Percentiles rank a stretch among this genome's conserved stretches.
Evolutionary conservation across 164 flowering plant genomes (phyloP).

Genomic region (Piper betle): DNA sequence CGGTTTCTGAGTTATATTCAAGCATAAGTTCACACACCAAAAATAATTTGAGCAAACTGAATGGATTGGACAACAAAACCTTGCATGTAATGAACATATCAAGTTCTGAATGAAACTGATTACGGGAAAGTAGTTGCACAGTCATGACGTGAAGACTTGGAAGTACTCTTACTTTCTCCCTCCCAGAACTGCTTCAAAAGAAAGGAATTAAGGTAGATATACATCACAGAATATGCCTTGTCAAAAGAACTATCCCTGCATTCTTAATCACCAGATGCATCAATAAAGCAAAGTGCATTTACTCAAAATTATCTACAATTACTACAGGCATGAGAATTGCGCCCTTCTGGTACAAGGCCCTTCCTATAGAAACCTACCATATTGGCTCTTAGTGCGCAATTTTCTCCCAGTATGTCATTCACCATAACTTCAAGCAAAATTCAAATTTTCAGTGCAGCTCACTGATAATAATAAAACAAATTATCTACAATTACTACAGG

Average conservation of each 20-base stretch:
- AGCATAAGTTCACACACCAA: neutral
- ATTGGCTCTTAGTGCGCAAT: too few relatives aligned
- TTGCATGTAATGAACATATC: constrained; percentile 62
- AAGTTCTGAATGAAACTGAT: constrained; percentile 65
- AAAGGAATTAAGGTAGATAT: neutral
- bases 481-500: too few relatives aligned
- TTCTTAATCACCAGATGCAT: too few relatives aligned
- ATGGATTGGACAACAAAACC: constrained; percentile 23
- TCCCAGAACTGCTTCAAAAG: constrained; percentile 41
- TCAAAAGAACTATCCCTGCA: too few relatives aligned
- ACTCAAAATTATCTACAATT: too few relatives aligned
- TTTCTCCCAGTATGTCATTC: neutral
- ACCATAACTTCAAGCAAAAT: neutral
- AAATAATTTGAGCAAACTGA: neutral
- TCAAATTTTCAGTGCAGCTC: too few relatives aligned
- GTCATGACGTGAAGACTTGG: constrained; percentile 66
- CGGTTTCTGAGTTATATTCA: too few relatives aligned
- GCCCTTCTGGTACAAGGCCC: too few relatives aligned
- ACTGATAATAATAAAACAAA: too few relatives aligned
- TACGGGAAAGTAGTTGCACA: constrained; percentile 61
- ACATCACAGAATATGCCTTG: neutral
- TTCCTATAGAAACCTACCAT: too few relatives aligned
- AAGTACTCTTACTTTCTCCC: constrained; percentile 57
- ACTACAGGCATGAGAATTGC: too few relatives aligned
- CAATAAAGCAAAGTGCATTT: too few relatives aligned